Evolutionary conservation across 768 basidiomycete genomes (phyloP).

Genomic region (Leucocoprinus leucothites): DNA sequence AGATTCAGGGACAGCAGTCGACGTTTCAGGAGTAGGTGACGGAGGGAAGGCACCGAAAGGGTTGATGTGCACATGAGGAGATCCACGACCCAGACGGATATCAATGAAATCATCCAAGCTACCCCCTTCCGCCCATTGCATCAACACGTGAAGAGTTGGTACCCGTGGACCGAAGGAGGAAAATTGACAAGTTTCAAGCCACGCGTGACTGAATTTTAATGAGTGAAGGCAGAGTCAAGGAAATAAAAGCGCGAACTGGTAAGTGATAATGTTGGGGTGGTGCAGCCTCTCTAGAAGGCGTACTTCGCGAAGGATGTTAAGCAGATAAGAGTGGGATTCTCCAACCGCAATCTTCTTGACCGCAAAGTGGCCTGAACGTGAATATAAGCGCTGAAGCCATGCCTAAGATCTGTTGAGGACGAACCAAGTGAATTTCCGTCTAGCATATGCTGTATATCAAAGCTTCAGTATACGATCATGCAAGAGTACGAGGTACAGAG

Average conservation of each 20-base stretch:
- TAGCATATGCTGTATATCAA: constrained; percentile 62
- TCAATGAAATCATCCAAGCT: constrained; percentile 87
- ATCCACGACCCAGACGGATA: constrained; percentile 63
- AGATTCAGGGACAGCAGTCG: constrained; percentile 16
- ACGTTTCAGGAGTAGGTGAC: constrained; percentile 22
- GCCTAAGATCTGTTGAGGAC: constrained; percentile 14
- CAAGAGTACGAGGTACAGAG: too few relatives aligned
- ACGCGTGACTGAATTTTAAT: constrained; percentile 57
- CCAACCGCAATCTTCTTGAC: constrained; percentile 98
- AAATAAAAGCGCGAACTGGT: constrained; percentile 50
- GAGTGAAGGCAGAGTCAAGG: not conserved
- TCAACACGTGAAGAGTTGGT: constrained; percentile 82
- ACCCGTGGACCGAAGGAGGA: constrained; percentile 87
- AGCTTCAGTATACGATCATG: constrained; percentile 15
- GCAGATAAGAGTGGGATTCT: constrained; percentile 80
- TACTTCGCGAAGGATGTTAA: constrained; percentile 83
- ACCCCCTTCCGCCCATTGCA: constrained; percentile 94
- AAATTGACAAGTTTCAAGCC: constrained; percentile 85
- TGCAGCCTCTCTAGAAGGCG: constrained; percentile 81
- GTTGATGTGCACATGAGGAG: constrained; percentile 46
- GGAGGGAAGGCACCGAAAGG: constrained; percentile 26
- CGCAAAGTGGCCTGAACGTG: constrained; percentile 69
- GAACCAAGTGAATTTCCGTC: constrained; percentile 83
- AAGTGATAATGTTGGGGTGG: constrained; percentile 92
- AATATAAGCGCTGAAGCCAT: constrained; percentile 6